Evolutionary conservation across 1,139 yeast genomes (phyloP), one percentile per base, ranked within the genome.

Genomic region (Fermentozyma sake): DNA sequence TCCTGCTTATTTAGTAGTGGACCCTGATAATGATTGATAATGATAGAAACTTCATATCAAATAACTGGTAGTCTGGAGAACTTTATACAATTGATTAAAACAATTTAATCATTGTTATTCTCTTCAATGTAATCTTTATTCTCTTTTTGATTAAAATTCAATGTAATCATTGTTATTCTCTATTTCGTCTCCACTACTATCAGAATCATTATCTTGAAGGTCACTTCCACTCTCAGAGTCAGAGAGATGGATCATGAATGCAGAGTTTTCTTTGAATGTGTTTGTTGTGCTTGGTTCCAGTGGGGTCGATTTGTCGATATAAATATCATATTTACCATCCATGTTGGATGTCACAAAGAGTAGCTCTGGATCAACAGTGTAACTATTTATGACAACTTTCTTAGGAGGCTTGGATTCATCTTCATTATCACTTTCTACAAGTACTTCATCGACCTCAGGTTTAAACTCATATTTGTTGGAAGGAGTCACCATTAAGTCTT

Each of bases 361-460:
- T 5, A 29, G 12, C 11, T 33, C 32, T 1, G 67, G 65, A 18
- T 39, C 62, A 30, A 55, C 67, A 12, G 55, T 63, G 44, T 44
- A 68, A 46, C 56, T 65, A 34, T 45, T 63, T 35, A 53, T 48
- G 24, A 48, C 41, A 24, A 24, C 38, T 35, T 35, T 49, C 46
- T 39, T 41, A n/a, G n/a, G n/a, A 39, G 38, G 33, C 42, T 37
- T 30, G 26, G 32, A 12, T 8, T 28, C 28, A 7, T 31, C 37
- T 12, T 45, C 42, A 8, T 29, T 38, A 12, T 41, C 41, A 12
- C 38, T 38, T 21, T 56, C 62, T 27, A 58, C 64, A 23, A 54
- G 50, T 25, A 64, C 64, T 23, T 55, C 56, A 2, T 46, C 48
- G 2, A 43, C 51, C 39, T 49, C 30, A 39, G 15, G 38, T 8